Base-by-base conservation (phyloP, 805 yeast genomes). In the Metschnikowia picachoensis region DNA sequence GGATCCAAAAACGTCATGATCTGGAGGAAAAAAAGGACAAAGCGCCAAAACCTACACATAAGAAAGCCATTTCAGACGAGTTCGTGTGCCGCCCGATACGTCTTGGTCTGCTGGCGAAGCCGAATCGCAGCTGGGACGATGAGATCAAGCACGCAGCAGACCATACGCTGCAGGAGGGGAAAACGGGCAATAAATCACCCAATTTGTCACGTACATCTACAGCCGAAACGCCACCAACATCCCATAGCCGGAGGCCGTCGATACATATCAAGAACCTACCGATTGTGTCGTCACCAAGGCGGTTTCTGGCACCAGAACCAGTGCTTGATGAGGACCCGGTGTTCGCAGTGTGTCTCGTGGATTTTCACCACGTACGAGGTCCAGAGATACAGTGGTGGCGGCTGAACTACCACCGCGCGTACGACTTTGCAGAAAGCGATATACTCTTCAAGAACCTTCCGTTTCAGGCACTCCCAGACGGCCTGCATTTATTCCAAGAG, bases 401-500 rank as follows among this genome's bases (percentile, higher is more conserved):
- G 41, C 74, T 83, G 16, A 80, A 78, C 58, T 68, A 69, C 48
- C 65, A 66, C 30, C 55, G 60, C 2, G 66, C 67, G 36, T 63
- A 67, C 43, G 53, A 53, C 12, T 45, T 50, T 8, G 43, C 10
- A 17, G 13, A n/a, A 1, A 55, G 61, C 31, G 67, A 67, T 17
- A 65, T 68, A 35, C 67, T 85, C 15, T 94, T 97, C 91, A 90
- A 94, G 10, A 82, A 84, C 58, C 66, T 94, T 35, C 95, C 99
- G 3, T 94, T 94, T 60, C 97, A 91, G 61, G 95, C 97, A 1
- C 69, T 94, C 17, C 98, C 99, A 0, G 99, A 94, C 66, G 98
- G 98, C 4, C 84, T 95, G 2, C 99, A 94, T 63, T 75, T 91
- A 17, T 92, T 83, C 60, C 95, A 90, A 61, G 98, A 94, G 64